Evolutionary conservation across 495 filamentous ascomycete genomes (phyloP).

Genomic region (Ascodesmis nigricans): DNA sequence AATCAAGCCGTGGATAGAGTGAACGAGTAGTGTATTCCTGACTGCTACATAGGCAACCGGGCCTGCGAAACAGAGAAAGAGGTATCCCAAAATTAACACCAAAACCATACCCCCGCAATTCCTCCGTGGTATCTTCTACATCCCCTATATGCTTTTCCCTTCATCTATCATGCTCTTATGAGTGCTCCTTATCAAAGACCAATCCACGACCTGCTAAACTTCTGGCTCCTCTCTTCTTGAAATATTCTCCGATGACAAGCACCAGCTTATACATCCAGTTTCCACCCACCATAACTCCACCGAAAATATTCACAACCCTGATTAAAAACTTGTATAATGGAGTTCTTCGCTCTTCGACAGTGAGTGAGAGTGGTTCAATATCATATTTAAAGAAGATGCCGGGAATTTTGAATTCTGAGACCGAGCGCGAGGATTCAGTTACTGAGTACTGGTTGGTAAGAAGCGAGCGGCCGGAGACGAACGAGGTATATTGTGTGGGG

Average conservation of each 20-base stretch:
- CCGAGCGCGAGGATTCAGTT: slow-evolving; percentile 50
- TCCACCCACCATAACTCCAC: slow-evolving; percentile 37
- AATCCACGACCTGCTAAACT: no score
- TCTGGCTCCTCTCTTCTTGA: slow-evolving; percentile 23
- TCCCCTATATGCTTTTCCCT: no score
- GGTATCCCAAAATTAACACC: no score
- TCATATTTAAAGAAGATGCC: slow-evolving; percentile 99
- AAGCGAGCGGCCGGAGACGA: slow-evolving; percentile 40
- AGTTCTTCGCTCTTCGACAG: slow-evolving; percentile 60
- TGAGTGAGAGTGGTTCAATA: slow-evolving; percentile 84
- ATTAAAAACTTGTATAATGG: slow-evolving; percentile 52
- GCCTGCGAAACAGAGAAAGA: no score
- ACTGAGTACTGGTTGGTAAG: slow-evolving; percentile 97
- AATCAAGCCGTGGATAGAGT: no score
- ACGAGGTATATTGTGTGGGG: slow-evolving; percentile 61
- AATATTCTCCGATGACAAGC: slow-evolving; percentile 19
- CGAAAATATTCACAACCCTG: slow-evolving; percentile 42
- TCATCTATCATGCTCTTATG: no score
- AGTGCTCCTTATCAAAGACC: no score
- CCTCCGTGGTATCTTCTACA: no score
- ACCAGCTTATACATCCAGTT: slow-evolving; percentile 36
- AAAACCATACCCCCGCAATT: no score
- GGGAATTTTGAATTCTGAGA: slow-evolving; percentile 51
- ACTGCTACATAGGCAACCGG: no score
- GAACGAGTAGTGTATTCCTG: no score